A percentile compares a stretch with the other conserved stretches of the same genome.
Conservation (phyloP, 176 grass and related monocot genomes). For the Areca catechu region DNA sequence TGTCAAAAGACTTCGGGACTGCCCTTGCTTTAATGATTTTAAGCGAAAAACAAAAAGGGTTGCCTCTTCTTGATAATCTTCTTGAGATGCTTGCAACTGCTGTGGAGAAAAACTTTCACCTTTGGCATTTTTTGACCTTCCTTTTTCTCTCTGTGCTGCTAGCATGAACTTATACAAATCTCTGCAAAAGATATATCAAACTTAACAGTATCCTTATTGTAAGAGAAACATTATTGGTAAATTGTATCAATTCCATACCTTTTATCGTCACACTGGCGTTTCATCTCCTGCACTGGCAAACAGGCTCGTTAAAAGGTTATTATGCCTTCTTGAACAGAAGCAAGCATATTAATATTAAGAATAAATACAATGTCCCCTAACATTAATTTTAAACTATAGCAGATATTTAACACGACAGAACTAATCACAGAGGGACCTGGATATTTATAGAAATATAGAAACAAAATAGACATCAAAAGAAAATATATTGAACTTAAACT, state of each 20-base stretch:
- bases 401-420: too few relatives aligned
- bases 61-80: conserved; percentile 82
- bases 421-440: too few relatives aligned
- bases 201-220: conserved; percentile 6
- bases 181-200: conserved; percentile 38
- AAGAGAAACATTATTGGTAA: not conserved
- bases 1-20: conserved; percentile 91
- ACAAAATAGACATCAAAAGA: too few relatives aligned
- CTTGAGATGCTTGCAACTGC: conserved; percentile 78
- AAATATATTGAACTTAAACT: too few relatives aligned
- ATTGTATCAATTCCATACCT: conserved; percentile 33
- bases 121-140: conserved; percentile 54
- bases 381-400: too few relatives aligned
- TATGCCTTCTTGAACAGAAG: too few relatives aligned
- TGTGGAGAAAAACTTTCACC: conserved; percentile 43
- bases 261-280: conserved; percentile 93
- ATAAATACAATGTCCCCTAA: too few relatives aligned
- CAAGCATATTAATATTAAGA: too few relatives aligned
- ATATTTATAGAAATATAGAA: too few relatives aligned
- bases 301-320: too few relatives aligned
- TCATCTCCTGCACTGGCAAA: conserved; percentile 79
- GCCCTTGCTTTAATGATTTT: conserved; percentile 95
- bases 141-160: conserved; percentile 60
- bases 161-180: conserved; percentile 78
- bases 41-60: conserved; percentile 88